A percentile compares a stretch with the other conserved stretches of the same genome.
Evolutionary conservation across 345 rosid genomes (phyloP).

Genomic region (Arabis alpina): DNA sequence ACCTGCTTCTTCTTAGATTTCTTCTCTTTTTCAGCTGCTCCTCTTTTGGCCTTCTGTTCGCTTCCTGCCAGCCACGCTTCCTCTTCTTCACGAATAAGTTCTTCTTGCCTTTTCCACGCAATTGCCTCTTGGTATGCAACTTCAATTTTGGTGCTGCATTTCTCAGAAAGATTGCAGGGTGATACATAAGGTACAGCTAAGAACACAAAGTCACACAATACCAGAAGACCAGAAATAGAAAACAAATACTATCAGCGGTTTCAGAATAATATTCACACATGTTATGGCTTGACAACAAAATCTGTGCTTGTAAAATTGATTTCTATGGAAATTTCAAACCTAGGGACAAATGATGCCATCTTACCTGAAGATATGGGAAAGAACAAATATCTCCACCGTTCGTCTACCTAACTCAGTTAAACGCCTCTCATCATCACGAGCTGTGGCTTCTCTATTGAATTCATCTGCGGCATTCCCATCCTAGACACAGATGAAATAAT

Average conservation of each 20-base stretch:
- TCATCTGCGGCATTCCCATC: conserved; percentile 84
- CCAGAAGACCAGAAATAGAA: conserved; percentile 26
- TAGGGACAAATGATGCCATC: neutral
- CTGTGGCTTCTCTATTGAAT: conserved; percentile 71
- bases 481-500: conserved; percentile 46
- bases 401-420: conserved; percentile 91
- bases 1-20: conserved; percentile 95
- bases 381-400: conserved; percentile 89
- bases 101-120: conserved; percentile 92
- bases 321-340: conserved; percentile 15
- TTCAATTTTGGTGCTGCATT: conserved; percentile 80
- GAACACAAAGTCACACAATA: conserved; percentile 24
- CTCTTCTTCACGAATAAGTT: conserved; percentile 96
- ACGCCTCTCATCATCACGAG: conserved; percentile 91
- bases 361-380: conserved; percentile 90
- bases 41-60: conserved; percentile 84
- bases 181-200: conserved; percentile 33
- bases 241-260: conserved; percentile 25
- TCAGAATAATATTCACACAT: conserved; percentile 20
- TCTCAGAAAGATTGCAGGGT: conserved; percentile 37
- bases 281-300: conserved; percentile 14
- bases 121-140: conserved; percentile 94
- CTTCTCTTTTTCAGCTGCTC: conserved; percentile 69
- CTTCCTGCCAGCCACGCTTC: conserved; percentile 78
- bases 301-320: conserved; percentile 1